A percentile compares a stretch with the other conserved stretches of the same genome.
Conservation (phyloP, 352 stramenopile genomes). For the Pseudoperonospora humuli region DNA sequence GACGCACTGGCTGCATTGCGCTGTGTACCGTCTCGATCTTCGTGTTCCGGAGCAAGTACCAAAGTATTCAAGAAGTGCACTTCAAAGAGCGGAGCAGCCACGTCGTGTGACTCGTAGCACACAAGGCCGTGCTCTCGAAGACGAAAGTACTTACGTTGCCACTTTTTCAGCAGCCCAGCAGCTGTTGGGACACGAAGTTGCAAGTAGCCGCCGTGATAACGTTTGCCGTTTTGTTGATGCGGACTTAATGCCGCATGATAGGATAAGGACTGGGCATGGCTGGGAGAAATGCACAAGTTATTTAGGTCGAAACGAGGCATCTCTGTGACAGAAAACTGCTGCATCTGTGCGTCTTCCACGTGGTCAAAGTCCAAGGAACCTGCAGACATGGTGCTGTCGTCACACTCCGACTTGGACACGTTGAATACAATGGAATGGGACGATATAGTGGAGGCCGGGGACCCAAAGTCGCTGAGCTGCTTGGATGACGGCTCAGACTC, state of each 20-base stretch:
- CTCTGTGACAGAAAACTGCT: conserved; percentile 15
- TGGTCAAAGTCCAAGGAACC: conserved; percentile 26
- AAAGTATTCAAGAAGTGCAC: conserved; percentile 49
- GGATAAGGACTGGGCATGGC: conserved; percentile 5
- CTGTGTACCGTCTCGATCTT: conserved; percentile 9
- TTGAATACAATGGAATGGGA: conserved; percentile 8
- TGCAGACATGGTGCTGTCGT: conserved; percentile 16
- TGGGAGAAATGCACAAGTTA: neutral
- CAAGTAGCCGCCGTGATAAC: conserved; percentile 49
- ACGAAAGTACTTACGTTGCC: conserved; percentile 68
- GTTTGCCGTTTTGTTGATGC: conserved; percentile 43
- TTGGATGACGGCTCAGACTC: no score
- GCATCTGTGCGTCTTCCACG: conserved; percentile 16
- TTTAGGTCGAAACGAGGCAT: conserved; percentile 8
- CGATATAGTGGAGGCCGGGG: conserved; percentile 11
- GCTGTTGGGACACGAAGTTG: conserved; percentile 47
- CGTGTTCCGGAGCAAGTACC: conserved; percentile 24
- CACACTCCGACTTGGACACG: neutral
- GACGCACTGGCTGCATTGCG: no score
- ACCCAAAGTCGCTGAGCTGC: no score
- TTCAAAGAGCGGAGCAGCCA: conserved; percentile 45
- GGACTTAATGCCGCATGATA: conserved; percentile 52
- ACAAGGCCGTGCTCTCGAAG: conserved; percentile 55
- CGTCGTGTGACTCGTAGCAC: conserved; percentile 50
- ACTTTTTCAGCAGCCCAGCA: conserved; percentile 55